Evolutionary conservation across 257 asterid species (phyloP), one percentile per base, ranked within the genome.

Genomic region (Solanum pinnatisectum): DNA sequence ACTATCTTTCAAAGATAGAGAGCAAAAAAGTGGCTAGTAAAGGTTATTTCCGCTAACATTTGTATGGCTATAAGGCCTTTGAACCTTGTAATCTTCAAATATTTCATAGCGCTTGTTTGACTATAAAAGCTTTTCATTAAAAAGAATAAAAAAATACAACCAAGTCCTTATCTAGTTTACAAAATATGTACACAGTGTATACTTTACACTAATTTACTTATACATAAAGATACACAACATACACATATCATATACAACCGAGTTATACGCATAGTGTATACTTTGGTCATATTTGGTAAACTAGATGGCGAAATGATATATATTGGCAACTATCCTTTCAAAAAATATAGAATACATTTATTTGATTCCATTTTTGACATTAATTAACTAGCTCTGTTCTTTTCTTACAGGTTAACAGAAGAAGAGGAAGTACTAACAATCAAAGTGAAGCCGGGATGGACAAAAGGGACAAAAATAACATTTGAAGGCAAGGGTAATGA

Each of bases 371-470:
- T 30, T 59, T 22, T 35, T 60, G 2, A 52, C 25, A 27, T 20
- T 84, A 33, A 27, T 20, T 84, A 33, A 11, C 59, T 52, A 32
- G 25, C 39, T 49, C 20, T 32, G 70, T 32, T 89, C 27, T 16
- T 87, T 44, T 65, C 32, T 65, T 76, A 40, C 91, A 94, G 98
- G 88, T 89, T 92, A 82, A 86, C 92, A 52, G 89, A 92, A 73
- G 92, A 92, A 86, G 97, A 92, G 22, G 95, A 96, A 79, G 87
- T 88, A 67, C 89, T 95, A 25, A 93, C 94, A 3, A 94, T 95
- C 79, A 94, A 94, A 90, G 96, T 95, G 81, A 89, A 93, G 85
- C 96, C 97, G 1, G 99, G 98, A 23, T 95, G 96, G 98, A 92
- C 87, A 49, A 92, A 88, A 90, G 98, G 96, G 2, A 94, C 98